A percentile compares a stretch with the other conserved stretches of the same genome.
These are phyloP conservation scores for Neurospora sp. DNA, from an alignment of 495 filamentous ascomycete genomes.

Conservation along the genomic window DNA sequence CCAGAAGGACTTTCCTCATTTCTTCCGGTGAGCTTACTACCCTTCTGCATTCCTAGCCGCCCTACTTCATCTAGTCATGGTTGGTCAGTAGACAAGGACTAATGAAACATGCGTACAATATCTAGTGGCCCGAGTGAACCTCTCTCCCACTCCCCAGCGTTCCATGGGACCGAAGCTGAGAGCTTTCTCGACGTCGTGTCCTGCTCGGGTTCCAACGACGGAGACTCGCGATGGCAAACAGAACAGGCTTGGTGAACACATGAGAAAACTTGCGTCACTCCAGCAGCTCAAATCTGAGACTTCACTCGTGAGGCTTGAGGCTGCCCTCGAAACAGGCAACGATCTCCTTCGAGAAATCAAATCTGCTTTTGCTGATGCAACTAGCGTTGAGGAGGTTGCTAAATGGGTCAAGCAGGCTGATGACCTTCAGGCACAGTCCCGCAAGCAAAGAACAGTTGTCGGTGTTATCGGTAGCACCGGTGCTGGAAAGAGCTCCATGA, in stretches of 20 bases:
- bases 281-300: not conserved
- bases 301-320: constrained; percentile 16
- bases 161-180: not conserved
- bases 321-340: constrained; percentile 9
- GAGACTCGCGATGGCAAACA: not conserved
- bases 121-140: not conserved
- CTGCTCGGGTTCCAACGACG: not conserved
- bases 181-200: not conserved
- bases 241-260: not conserved
- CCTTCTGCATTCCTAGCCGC: not conserved
- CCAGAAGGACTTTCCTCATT: not conserved
- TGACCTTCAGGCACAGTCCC: constrained; percentile 8
- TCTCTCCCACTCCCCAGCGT: not conserved
- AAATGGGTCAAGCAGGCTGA: constrained; percentile 37
- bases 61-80: not conserved
- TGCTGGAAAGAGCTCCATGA: constrained; percentile 49
- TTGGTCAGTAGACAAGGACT: not conserved
- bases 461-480: constrained; percentile 51
- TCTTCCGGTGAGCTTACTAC: not conserved
- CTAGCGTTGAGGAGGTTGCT: constrained; percentile 5
- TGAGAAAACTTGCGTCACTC: not conserved
- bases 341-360: constrained; percentile 12
- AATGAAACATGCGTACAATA: not conserved
- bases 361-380: constrained; percentile 1
- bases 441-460: constrained; percentile 31